These are phyloP conservation scores for Xylaria palmicola DNA, from an alignment of 495 filamentous ascomycete species.

Conservation along the genomic window DNA sequence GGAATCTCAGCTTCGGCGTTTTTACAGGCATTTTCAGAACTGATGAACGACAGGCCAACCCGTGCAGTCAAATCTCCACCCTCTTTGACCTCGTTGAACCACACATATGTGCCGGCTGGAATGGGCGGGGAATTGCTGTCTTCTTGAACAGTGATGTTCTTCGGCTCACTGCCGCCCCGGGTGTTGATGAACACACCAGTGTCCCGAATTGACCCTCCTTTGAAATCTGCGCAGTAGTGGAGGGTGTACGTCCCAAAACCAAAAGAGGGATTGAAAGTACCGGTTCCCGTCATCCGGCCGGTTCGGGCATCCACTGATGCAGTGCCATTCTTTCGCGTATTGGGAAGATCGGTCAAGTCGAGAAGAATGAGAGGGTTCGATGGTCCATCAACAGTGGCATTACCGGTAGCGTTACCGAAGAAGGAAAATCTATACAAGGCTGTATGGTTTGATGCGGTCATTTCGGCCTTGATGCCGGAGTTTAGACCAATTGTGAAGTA, in stretches of 20 bases:
- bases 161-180: slow-evolving; percentile 48
- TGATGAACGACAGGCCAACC: slow-evolving; percentile 64
- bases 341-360: slow-evolving; percentile 61
- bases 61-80: slow-evolving; percentile 49
- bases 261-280: slow-evolving; percentile 63
- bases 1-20: slow-evolving; percentile 63
- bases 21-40: slow-evolving; percentile 57
- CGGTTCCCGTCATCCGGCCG: slow-evolving; percentile 62
- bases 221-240: slow-evolving; percentile 66
- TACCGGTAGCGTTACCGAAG: slow-evolving; percentile 35
- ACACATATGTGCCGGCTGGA: slow-evolving; percentile 59
- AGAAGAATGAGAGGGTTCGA: slow-evolving; percentile 58
- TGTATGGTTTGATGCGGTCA: slow-evolving; percentile 61
- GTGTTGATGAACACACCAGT: slow-evolving; percentile 61
- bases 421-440: slow-evolving; percentile 68
- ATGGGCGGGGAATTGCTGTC: slow-evolving; percentile 56
- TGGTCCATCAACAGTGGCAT: slow-evolving; percentile 34
- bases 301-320: slow-evolving; percentile 48
- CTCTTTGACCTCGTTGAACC: slow-evolving; percentile 48
- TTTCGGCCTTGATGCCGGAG: slow-evolving; percentile 58
- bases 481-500: slow-evolving; percentile 60
- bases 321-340: slow-evolving; percentile 57
- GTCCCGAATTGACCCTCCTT: slow-evolving; percentile 54
- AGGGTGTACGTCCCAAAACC: slow-evolving; percentile 58
- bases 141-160: slow-evolving; percentile 49